These are phyloP conservation scores for Skeletonema costatum DNA, from an alignment of 108 stramenopile species.

Conservation along the genomic window DNA sequence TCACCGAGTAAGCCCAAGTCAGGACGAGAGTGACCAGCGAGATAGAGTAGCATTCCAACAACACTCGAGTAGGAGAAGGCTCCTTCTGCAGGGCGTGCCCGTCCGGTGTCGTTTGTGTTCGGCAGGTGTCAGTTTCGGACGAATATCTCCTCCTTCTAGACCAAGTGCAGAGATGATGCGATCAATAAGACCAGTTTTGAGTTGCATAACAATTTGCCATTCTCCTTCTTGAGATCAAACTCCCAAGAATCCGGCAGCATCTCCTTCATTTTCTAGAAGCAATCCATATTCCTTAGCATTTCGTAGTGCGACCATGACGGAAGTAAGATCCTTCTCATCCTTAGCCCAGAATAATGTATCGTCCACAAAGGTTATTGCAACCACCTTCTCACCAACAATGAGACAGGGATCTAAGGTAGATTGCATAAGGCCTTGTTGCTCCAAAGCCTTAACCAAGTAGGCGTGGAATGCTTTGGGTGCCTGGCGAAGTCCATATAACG, in stretches of 20 bases:
- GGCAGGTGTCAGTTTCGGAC: background rate
- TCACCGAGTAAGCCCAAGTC: conserved; percentile 49
- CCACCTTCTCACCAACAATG: conserved; percentile 22
- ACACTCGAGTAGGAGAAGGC: conserved; percentile 25
- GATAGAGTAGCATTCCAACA: conserved; percentile 59
- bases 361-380: conserved; percentile 52
- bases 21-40: conserved; percentile 39
- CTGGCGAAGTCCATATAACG: conserved; percentile 39
- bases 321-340: conserved; percentile 2
- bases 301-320: conserved; percentile 2
- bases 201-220: conserved; percentile 8
- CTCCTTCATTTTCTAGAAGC: conserved; percentile 5
- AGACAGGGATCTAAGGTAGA: conserved; percentile 53
- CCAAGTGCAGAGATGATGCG: conserved; percentile 55
- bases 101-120: conserved; percentile 10
- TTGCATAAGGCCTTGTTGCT: conserved; percentile 10
- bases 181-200: conserved; percentile 54
- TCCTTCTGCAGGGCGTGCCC: conserved; percentile 46
- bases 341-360: conserved; percentile 23
- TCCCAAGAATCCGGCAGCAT: conserved; percentile 22
- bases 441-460: conserved; percentile 13
- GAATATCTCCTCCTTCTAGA: background rate
- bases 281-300: background rate
- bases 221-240: conserved; percentile 2
- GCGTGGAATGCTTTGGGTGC: conserved; percentile 40